Conservation (phyloP, 805 yeast genomes). For the Sugiyamaella boreocaroliniensis region DNA sequence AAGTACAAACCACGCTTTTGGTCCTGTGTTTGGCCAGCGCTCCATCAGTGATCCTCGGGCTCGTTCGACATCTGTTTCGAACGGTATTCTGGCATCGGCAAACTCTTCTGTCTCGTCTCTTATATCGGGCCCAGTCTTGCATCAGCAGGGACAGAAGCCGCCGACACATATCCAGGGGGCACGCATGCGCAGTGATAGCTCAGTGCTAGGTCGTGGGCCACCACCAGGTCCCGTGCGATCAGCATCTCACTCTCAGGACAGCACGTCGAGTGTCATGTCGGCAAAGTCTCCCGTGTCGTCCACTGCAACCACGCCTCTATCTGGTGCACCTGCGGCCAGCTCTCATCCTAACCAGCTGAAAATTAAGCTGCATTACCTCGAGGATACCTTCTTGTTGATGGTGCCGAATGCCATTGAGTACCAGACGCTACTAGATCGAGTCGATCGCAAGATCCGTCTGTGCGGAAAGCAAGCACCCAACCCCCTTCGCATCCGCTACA, state of each 20-base stretch:
- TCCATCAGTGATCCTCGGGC: neutral
- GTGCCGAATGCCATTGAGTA: constrained; percentile 49
- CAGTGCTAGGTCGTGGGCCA: constrained; percentile 1
- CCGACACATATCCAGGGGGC: constrained; percentile 1
- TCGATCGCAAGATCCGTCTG: constrained; percentile 50
- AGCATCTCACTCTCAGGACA: constrained; percentile 11
- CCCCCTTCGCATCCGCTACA: constrained; percentile 59
- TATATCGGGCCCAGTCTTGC: neutral
- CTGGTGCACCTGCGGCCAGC: constrained; percentile 9
- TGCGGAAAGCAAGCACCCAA: constrained; percentile 41
- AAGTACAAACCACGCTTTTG: neutral
- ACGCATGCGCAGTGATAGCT: constrained; percentile 18
- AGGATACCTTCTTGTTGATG: constrained; percentile 52
- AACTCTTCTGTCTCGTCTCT: neutral
- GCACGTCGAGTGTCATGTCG: constrained; percentile 6
- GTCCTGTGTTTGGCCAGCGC: neutral
- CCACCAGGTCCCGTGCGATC: constrained; percentile 1
- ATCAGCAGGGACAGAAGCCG: constrained; percentile 1
- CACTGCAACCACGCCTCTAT: constrained; percentile 13
- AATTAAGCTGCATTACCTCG: constrained; percentile 30
- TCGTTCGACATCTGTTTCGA: neutral
- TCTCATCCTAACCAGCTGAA: constrained; percentile 29
- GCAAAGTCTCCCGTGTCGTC: constrained; percentile 9
- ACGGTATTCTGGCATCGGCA: neutral
- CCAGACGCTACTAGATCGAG: constrained; percentile 48